phyloP scores from a whole-genome alignment of 2,329 filamentous ascomycete species.

The Lojkania enalia region DNA sequence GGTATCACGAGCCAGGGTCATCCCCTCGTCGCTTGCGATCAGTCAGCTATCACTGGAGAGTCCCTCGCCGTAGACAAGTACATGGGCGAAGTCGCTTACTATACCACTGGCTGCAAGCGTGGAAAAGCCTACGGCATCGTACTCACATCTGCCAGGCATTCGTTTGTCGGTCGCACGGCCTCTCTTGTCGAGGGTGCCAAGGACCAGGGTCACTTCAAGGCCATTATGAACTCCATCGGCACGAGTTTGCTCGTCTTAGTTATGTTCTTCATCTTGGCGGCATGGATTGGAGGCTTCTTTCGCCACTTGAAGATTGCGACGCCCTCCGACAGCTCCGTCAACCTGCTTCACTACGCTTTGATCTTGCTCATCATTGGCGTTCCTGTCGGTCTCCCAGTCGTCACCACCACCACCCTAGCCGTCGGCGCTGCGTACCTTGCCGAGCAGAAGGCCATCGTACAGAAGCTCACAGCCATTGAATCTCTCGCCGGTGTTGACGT shows the following conservation, averaged over 20 bases:
- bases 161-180: constrained; percentile 77
- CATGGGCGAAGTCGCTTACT: constrained; percentile 76
- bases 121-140: constrained; percentile 74
- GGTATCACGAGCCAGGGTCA: constrained; percentile 61
- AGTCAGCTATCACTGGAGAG: constrained; percentile 80
- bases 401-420: constrained; percentile 94
- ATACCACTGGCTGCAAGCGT: constrained; percentile 81
- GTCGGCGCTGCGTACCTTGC: constrained; percentile 89
- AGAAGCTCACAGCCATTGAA: constrained; percentile 90
- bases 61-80: constrained; percentile 79
- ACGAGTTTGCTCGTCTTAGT: constrained; percentile 73
- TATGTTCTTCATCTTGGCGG: constrained; percentile 74
- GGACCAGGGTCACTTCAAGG: constrained; percentile 79
- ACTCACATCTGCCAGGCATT: constrained; percentile 68
- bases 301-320: constrained; percentile 67
- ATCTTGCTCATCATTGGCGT: constrained; percentile 74
- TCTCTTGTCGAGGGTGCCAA: constrained; percentile 73
- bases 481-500: constrained; percentile 91
- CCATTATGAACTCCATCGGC: constrained; percentile 81
- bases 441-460: constrained; percentile 90
- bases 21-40: constrained; percentile 71
- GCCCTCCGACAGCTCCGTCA: constrained; percentile 61
- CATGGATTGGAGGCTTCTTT: constrained; percentile 81
- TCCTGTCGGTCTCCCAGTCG: constrained; percentile 84
- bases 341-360: constrained; percentile 55